phyloP scores from a whole-genome alignment of 805 yeast genomes.

The Saturnispora mendoncae region DNA sequence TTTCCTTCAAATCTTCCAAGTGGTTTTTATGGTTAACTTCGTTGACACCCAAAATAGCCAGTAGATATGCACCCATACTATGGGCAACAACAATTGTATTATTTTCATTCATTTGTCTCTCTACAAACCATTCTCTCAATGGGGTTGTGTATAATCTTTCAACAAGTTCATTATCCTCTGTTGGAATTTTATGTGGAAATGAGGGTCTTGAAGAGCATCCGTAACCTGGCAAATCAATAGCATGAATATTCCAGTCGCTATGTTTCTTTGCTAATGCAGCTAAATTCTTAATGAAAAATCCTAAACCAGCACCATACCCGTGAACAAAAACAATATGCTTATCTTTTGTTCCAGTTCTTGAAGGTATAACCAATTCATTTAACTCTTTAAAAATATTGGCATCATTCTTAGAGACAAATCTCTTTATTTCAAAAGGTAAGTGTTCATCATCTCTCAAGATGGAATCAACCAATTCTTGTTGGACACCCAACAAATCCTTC shows the following conservation, averaged over 20 bases:
- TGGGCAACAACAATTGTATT: constrained; percentile 67
- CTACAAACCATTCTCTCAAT: constrained; percentile 51
- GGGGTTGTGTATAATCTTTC: constrained; percentile 62
- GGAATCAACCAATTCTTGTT: constrained; percentile 39
- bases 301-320: constrained; percentile 90
- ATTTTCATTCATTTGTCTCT: constrained; percentile 30
- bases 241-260: constrained; percentile 65
- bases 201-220: constrained; percentile 81
- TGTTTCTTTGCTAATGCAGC: constrained; percentile 26
- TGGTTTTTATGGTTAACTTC: constrained; percentile 11
- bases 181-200: constrained; percentile 37
- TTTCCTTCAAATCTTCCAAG: constrained; percentile 11
- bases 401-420: constrained; percentile 40
- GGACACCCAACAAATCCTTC: constrained; percentile 22
- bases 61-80: constrained; percentile 85
- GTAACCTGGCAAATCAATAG: constrained; percentile 83
- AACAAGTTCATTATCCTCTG: constrained; percentile 37
- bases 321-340: constrained; percentile 69
- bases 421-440: constrained; percentile 33
- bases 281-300: constrained; percentile 69
- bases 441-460: constrained; percentile 50
- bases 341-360: constrained; percentile 16
- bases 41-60: constrained; percentile 41
- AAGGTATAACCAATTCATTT: constrained; percentile 61
- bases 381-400: constrained; percentile 38